Evolutionary conservation across 306 rosid species (phyloP), one percentile per base, ranked within the genome.

Genomic region (Sicyos baderoa): DNA sequence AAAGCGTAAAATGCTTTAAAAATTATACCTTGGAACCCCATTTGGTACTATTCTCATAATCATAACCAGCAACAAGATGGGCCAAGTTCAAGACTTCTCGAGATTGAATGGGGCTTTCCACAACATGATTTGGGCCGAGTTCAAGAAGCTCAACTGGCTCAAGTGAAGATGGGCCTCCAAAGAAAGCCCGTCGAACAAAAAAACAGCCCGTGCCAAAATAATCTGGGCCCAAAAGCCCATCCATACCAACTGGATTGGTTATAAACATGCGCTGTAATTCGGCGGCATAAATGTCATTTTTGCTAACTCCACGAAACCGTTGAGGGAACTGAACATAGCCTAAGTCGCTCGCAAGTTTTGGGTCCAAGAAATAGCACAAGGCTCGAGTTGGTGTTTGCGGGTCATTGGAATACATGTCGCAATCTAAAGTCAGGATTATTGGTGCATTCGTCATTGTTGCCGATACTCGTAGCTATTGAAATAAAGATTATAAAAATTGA

Each of bases 381-480:
- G 6, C 75, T 1, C 82, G 74, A 13, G 4, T 35, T 13, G 70
- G 82, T 0, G 83, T 78, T 52, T 78, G 40, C 0, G 88, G 82
- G 47, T 84, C 83, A 21, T 81, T 84, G 1, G 88, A 80, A 42
- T 54, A 78, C 67, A 12, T 81, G 62, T 84, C 85, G 4, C 88
- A 78, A 3, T 84, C 83, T 9, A 71, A 14, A 37, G 79, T 81
- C 0, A 76, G 73, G 50, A 81, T 42, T 8, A 84, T 27, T 6
- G 85, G 84, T 14, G 88, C 81, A 59, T 84, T 84, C 10, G 58
- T 81, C 82, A 84, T 79, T 40, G 37, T 7, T 5, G 86, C 82
- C 0, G 84, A 84, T 14, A 84, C 82, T 16, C 84, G 79, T 74
- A 84, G 75, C 88, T 83, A 60, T 62, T 40, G 2, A 9, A 21